phyloP scores from a whole-genome alignment of 352 stramenopile genomes.

The Phytophthora ramorum region DNA sequence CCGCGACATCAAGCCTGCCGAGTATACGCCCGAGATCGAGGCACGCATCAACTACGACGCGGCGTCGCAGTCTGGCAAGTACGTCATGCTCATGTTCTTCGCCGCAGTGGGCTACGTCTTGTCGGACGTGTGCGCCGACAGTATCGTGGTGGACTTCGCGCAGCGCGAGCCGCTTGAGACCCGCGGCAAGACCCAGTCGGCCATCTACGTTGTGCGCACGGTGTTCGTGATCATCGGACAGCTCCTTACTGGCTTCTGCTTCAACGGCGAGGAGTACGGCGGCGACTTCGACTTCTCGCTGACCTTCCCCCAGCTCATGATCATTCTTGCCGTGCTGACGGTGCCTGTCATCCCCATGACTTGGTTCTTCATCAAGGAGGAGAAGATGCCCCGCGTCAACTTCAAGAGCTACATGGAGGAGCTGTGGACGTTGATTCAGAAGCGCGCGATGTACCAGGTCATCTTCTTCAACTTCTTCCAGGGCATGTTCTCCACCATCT shows the following conservation, averaged over 20 bases:
- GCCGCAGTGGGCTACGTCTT: slow-evolving; percentile 63
- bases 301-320: slow-evolving; percentile 31
- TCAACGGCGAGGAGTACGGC: slow-evolving; percentile 39
- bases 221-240: slow-evolving; percentile 31
- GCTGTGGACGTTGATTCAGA: slow-evolving; percentile 1
- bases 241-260: slow-evolving; percentile 27
- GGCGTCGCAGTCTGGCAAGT: slow-evolving; percentile 30
- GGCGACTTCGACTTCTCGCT: slow-evolving; percentile 33
- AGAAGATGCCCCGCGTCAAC: slow-evolving; percentile 3
- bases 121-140: slow-evolving; percentile 58
- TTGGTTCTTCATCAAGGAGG: slow-evolving; percentile 12
- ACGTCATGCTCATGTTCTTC: slow-evolving; percentile 55
- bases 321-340: slow-evolving; percentile 16
- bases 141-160: slow-evolving; percentile 44
- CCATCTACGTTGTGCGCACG: slow-evolving; percentile 41
- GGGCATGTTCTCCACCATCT: not conserved
- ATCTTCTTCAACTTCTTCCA: not conserved
- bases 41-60: slow-evolving; percentile 30
- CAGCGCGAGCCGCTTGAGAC: slow-evolving; percentile 40
- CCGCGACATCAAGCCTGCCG: slow-evolving; percentile 20
- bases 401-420: not conserved
- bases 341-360: slow-evolving; percentile 20
- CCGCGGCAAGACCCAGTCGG: slow-evolving; percentile 47
- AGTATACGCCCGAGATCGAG: slow-evolving; percentile 29
- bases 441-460: not conserved